These are phyloP conservation scores for Oxytropis ochrocephala DNA, from an alignment of 306 rosid species.

Conservation along the genomic window DNA sequence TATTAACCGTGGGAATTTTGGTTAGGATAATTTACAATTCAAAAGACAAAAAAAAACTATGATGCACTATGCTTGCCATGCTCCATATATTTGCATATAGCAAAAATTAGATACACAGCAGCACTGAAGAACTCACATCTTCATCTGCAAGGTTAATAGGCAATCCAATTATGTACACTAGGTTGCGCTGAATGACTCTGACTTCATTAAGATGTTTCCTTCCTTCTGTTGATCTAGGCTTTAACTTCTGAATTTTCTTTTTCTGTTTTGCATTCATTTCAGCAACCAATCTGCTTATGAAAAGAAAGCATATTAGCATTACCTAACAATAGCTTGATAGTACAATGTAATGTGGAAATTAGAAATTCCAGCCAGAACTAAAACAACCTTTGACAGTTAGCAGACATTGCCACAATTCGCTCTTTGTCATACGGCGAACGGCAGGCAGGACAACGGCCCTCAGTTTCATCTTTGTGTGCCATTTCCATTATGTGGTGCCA, in stretches of 20 bases:
- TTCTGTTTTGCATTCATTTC: constrained; percentile 41
- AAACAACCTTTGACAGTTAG: constrained; percentile 49
- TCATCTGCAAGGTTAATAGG: constrained; percentile 50
- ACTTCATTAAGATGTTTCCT: constrained; percentile 47
- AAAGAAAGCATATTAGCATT: not conserved
- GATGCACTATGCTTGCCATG: not conserved
- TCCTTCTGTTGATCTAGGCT: constrained; percentile 39
- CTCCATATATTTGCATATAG: constrained; percentile 17
- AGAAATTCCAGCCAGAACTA: not conserved
- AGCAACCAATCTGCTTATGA: constrained; percentile 41
- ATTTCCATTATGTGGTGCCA: constrained; percentile 59
- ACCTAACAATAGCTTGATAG: not conserved
- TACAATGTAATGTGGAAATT: not conserved
- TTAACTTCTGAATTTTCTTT: constrained; percentile 40
- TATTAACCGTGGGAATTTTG: not conserved
- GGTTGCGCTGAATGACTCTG: constrained; percentile 48
- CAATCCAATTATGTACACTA: constrained; percentile 52
- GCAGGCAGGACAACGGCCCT: constrained; percentile 54
- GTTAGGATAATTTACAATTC: constrained; percentile 1
- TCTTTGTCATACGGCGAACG: constrained; percentile 45
- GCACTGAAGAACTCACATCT: constrained; percentile 33
- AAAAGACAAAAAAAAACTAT: not conserved
- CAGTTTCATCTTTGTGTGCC: constrained; percentile 43
- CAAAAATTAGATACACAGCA: constrained; percentile 6
- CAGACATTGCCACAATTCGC: constrained; percentile 43